Evolutionary conservation across 768 basidiomycete genomes (phyloP), one percentile per base, ranked within the genome.

Genomic region (Phylloporus arenicola): DNA sequence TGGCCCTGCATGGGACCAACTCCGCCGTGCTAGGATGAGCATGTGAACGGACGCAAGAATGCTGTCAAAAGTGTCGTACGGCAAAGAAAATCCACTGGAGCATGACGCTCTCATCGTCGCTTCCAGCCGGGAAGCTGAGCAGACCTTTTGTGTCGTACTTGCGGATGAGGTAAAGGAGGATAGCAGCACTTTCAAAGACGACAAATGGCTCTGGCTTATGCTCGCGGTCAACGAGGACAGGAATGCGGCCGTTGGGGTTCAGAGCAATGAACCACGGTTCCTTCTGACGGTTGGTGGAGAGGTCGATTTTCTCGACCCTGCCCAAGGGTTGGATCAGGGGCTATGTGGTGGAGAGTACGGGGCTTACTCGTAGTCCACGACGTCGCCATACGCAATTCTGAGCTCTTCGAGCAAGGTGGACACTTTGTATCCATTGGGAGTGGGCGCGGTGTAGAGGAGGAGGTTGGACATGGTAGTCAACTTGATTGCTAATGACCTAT

Each of bases 1-100:
- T 89, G 86, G 27, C 88, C 86, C 72, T 92, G 88, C 87, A 91
- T 92, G n/a, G 90, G 88, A 24, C 88, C 88, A 20, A 89, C 67
- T 22, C 85, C 88, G 1, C 86, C 88, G 62, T 89, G 86, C 83
- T 88, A 62, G 11, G 34, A 43, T 35, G 11, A 14, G 8, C 3
- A 45, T 31, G 14, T 45, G 42, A 59, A 43, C 6, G 22, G 34
- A 22, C 33, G 16, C 24, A 9, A 31, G 6, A 24, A 0, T 4
- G 10, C n/a, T 11, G 4, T 4, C 4, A 20, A 2, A 19, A n/a
- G n/a, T 11, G 4, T 12, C 29, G 49, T 53, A 84, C 84, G 13
- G 82, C 78, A 56, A 92, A 93, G 72, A 92, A 89, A 45, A 92
- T 81, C 92, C 90, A 94, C 61, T 90, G 89, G 20, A 89, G 60